A percentile compares a stretch with the other conserved stretches of the same genome.
Conservation (phyloP, 2,329 filamentous ascomycete species). For the Cadophora sp. region DNA sequence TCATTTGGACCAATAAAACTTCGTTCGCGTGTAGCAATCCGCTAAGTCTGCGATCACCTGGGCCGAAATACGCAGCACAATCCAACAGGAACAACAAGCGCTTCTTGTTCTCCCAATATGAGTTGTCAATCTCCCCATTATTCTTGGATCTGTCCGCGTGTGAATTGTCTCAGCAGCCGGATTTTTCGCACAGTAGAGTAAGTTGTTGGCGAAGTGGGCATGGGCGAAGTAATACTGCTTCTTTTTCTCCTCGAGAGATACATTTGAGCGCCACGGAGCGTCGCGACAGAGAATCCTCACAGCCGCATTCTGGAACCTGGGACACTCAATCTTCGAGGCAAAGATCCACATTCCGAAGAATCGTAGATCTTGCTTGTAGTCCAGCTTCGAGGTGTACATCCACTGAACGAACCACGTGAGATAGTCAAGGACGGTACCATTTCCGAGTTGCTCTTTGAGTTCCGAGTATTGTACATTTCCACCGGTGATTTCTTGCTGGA, state of each 20-base stretch:
- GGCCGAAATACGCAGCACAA: slow-evolving; percentile 6
- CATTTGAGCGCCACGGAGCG: slow-evolving; percentile 2
- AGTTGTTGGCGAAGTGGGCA: background rate
- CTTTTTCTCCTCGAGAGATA: slow-evolving; percentile 10
- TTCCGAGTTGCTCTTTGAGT: background rate
- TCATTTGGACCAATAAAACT: background rate
- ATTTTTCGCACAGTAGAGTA: background rate
- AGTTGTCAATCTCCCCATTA: background rate
- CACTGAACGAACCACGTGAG: slow-evolving; percentile 9
- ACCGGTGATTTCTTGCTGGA: background rate
- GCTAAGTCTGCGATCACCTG: background rate
- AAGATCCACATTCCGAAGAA: slow-evolving; percentile 13
- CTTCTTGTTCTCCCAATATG: slow-evolving; percentile 1
- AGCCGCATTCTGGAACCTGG: slow-evolving; percentile 3
- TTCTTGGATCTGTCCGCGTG: background rate
- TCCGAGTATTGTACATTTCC: background rate
- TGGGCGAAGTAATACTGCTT: slow-evolving; percentile 10
- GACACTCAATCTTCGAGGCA: slow-evolving; percentile 3
- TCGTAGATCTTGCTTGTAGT: background rate
- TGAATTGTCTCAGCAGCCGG: background rate
- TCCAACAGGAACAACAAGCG: slow-evolving; percentile 6
- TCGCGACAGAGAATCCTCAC: slow-evolving; percentile 7
- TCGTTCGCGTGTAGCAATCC: background rate
- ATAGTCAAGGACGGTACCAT: background rate
- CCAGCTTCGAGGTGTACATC: slow-evolving; percentile 10